Conservation (phyloP, 2,329 filamentous ascomycete species). For the Canariomyces notabilis region DNA sequence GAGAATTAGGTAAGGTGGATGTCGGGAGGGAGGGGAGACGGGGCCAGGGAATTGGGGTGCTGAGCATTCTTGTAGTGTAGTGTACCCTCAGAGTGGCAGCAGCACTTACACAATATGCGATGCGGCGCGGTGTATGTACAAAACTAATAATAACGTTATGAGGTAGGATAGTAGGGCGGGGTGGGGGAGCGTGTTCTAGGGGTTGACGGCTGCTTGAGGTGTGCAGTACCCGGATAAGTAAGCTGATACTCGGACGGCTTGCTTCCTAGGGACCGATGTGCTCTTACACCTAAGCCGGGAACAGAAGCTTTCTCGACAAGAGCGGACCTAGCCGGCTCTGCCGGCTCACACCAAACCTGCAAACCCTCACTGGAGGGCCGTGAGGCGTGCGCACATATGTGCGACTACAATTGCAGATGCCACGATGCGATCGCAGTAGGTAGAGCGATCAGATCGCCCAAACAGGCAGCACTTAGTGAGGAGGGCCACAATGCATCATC, state of each 20-base stretch:
- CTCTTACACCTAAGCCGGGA: not conserved
- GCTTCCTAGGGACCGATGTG: not conserved
- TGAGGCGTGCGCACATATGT: no score
- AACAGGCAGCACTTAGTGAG: not conserved
- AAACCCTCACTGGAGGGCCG: not conserved
- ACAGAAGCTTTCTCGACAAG: not conserved
- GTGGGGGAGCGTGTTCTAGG: not conserved
- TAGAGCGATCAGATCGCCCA: not conserved
- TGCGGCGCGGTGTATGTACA: slow-evolving; percentile 2
- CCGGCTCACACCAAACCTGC: no score
- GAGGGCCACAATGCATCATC: not conserved
- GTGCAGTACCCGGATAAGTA: no score
- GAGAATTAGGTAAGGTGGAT: slow-evolving; percentile 22
- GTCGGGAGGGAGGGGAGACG: slow-evolving; percentile 9
- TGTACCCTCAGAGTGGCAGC: not conserved
- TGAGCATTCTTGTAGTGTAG: slow-evolving; percentile 10
- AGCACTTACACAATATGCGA: slow-evolving; percentile 1
- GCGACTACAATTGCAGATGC: slow-evolving; percentile 1
- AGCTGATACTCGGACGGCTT: no score
- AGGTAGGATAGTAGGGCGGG: not conserved
- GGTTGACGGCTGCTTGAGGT: no score
- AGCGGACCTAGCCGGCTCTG: not conserved
- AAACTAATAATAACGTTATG: slow-evolving; percentile 4
- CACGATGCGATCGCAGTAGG: not conserved
- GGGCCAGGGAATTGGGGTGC: slow-evolving; percentile 6